Evolutionary conservation across 2,329 filamentous ascomycete genomes (phyloP), one percentile per base, ranked within the genome.

Genomic region (Remersonia thermophila): DNA sequence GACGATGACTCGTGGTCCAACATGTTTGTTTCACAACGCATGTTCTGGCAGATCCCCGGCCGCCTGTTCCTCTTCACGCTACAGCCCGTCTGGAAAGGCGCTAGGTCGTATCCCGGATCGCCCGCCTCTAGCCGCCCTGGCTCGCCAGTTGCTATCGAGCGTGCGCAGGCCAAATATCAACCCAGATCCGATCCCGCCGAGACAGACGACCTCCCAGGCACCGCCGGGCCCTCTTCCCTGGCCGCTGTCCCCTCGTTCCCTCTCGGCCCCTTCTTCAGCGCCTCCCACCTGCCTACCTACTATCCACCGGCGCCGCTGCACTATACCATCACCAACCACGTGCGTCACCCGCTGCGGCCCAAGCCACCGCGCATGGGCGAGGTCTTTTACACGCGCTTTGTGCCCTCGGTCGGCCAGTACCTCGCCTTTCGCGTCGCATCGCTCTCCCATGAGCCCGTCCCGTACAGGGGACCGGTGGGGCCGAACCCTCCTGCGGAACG

Each of bases 11-110:
- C 71, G 35, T 94, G 83, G 83, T 67, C 67, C 18, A 65, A 73
- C 34, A 87, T 93, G 80, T 95, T 91, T 54, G 80, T 87, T 29
- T 82, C 79, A 39, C 73, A 77, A 28, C 70, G 73, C 42, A 77
- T 77, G 50, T 98, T 95, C 59, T 98, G 91, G 91, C 91, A 96
- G 61, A 69, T 91, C 3, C 85, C 93, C 29, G 75, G 83, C 1
- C 73, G 84, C 5, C 69, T 93, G 34, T 96, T 94, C 54, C 73
- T 96, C 32, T 94, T 93, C 61, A 85, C 83, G 0, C 67, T 89
- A 18, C 74, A 80, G 32, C 83, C 64, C 27, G 49, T 49, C 18
- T 56, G 62, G 29, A 61, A 47, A 46, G 48, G 45, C 18, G 43
- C 27, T 14, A 38, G 35, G 13, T 63, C 65, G 1, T 59, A 61